A percentile compares a stretch with the other conserved stretches of the same genome.
These are phyloP conservation scores for Eimeria zaria DNA, from an alignment of 169 alveolate species.

Conservation along the genomic window DNA sequence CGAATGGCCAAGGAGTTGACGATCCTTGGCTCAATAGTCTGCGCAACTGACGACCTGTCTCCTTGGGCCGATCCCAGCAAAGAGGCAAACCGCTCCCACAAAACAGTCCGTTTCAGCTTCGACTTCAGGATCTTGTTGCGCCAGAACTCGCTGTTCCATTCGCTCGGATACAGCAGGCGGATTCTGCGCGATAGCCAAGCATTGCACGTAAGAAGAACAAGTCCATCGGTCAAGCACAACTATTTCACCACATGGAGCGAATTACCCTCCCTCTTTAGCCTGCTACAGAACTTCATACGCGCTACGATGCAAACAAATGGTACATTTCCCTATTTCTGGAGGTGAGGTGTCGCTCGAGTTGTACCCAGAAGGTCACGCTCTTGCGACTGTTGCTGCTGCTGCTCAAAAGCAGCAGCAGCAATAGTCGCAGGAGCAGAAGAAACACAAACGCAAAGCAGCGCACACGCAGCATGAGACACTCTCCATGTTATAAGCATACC, in stretches of 20 bases:
- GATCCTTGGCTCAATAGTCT: slow-evolving; percentile 89
- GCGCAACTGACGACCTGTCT: slow-evolving; percentile 84
- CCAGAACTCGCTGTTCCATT: slow-evolving; percentile 89
- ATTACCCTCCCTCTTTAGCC: neutral
- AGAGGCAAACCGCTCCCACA: slow-evolving; percentile 83
- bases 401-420: slow-evolving; percentile 23
- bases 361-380: neutral
- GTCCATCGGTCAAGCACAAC: neutral
- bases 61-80: slow-evolving; percentile 63
- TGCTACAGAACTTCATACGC: neutral
- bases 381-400: neutral
- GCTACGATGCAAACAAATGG: neutral
- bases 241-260: neutral
- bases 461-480: neutral
- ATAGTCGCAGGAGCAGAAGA: neutral
- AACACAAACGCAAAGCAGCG: neutral
- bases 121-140: slow-evolving; percentile 73
- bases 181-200: slow-evolving; percentile 42
- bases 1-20: slow-evolving; percentile 90
- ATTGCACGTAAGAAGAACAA: neutral
- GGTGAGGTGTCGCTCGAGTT: no score
- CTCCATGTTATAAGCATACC: slow-evolving; percentile 18
- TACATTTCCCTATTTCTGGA: neutral
- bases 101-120: slow-evolving; percentile 69
- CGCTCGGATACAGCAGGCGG: slow-evolving; percentile 88